Evolutionary conservation across 73 alveolate species (phyloP).

Genomic region (Tetrahymena borealis): DNA sequence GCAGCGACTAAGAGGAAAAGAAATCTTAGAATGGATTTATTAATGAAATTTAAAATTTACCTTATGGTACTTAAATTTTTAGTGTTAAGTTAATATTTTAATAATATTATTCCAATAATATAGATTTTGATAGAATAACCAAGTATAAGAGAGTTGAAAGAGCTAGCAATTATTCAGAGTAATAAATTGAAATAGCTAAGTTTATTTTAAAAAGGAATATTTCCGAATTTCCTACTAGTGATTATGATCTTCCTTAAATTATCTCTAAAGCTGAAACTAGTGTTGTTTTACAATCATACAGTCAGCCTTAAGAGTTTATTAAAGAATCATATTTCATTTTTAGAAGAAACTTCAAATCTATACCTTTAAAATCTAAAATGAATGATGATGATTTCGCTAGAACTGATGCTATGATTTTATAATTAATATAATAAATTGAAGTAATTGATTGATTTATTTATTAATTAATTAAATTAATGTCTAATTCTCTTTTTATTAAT

Average conservation of each 20-base stretch:
- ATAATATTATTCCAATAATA: neutral
- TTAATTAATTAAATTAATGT: no score
- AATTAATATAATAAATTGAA: neutral
- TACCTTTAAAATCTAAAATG: neutral
- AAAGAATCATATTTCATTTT: neutral
- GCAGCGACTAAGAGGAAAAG: neutral
- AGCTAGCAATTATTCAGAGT: neutral
- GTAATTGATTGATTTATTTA: neutral
- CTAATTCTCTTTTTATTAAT: neutral
- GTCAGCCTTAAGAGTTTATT: neutral
- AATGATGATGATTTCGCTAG: neutral
- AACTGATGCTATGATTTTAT: neutral
- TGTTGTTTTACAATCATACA: neutral
- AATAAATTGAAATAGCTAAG: neutral
- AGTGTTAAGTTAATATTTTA: neutral
- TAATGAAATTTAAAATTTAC: neutral
- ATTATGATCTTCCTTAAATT: neutral
- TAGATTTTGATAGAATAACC: neutral
- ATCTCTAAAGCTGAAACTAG: neutral
- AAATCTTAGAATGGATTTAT: neutral
- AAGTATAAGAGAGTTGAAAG: neutral
- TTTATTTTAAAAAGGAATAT: neutral
- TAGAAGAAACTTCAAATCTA: neutral
- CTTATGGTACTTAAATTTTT: neutral
- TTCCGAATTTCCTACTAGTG: neutral